Evolutionary conservation across 78 protist genomes (phyloP), one percentile per base, ranked within the genome.

Genomic region (Thecamonas trahens): DNA sequence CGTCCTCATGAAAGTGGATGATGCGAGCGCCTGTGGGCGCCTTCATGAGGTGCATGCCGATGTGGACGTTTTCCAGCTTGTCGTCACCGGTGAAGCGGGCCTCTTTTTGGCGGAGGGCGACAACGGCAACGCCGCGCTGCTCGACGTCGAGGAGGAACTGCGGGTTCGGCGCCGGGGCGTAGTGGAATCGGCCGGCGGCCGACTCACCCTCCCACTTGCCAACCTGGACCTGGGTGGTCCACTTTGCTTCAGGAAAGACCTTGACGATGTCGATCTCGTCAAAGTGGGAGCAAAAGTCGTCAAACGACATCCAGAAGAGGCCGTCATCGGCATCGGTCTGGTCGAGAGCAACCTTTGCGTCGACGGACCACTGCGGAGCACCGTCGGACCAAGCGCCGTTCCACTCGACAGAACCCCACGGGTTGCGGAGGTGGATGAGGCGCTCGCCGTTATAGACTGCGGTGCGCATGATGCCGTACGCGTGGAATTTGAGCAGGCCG

Each of bases 361-460:
- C 29, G 17, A 3, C 54, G 26, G 54, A 79, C 83, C 83, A 77
- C 7, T 8, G 15, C 20, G 49, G 53, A 28, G 80, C 72, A 15
- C 15, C 50, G 64, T 60, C 77, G 18, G 70, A 49, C 83, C 83
- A 77, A 24, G 8, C 79, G 42, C 83, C 83, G 26, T 26, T 47
- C 83, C 83, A 77, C 42, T 76, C 83, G 18, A 1, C 24, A 32
- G 5, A 0, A 14, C 83, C 83, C 83, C 83, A 77, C 54, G 83
- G 83, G 59, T 77, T 77, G 50, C 83, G 68, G n/a, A 69, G 40
- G 28, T 45, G 40, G 28, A 77, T 2, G 11, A 77, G 49, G 26
- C 55, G 37, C n/a, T 11, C 2, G 3, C 14, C 22, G 40, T 1
- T 29, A 65, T 34, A 47, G 7, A 3, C 59, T 31, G 20, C 59